Conservation (phyloP, 2,329 filamentous ascomycete species). For the Fusarium sp. region DNA sequence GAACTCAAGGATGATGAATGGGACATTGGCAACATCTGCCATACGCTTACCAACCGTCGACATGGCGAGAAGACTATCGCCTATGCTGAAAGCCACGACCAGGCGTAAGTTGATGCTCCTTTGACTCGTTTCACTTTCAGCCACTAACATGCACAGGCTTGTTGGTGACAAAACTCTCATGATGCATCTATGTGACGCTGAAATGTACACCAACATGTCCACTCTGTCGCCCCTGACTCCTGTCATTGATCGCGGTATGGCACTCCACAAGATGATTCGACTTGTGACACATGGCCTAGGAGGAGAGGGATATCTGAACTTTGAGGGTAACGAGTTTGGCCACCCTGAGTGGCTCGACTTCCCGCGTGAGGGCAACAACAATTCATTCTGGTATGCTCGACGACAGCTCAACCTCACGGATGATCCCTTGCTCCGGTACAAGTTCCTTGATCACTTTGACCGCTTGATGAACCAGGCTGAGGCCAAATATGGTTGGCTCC, state of each 20-base stretch:
- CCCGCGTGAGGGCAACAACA: conserved; percentile 88
- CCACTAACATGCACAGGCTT: conserved; percentile 62
- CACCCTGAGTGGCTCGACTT: conserved; percentile 99
- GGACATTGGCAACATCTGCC: conserved; percentile 86
- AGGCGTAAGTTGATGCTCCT: conserved; percentile 73
- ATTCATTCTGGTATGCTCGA: conserved; percentile 93
- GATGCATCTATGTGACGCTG: conserved; percentile 97
- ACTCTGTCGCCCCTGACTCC: conserved; percentile 82
- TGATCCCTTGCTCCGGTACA: conserved; percentile 84
- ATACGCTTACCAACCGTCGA: conserved; percentile 88
- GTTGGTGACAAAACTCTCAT: conserved; percentile 97
- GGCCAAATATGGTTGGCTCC: conserved; percentile 90
- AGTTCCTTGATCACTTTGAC: conserved; percentile 94
- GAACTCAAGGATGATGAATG: conserved; percentile 90
- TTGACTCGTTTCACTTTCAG: conserved; percentile 25
- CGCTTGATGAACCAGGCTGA: conserved; percentile 88
- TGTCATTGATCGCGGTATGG: conserved; percentile 87
- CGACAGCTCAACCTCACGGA: conserved; percentile 93
- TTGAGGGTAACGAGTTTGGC: conserved; percentile 98
- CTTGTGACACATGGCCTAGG: conserved; percentile 90
- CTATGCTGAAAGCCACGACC: conserved; percentile 96
- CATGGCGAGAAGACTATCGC: conserved; percentile 98
- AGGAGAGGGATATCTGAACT: conserved; percentile 97
- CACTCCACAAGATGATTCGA: conserved; percentile 96
- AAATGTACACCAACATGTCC: conserved; percentile 99